Evolutionary conservation across 768 basidiomycete species (phyloP).

Genomic region (Pleurotus ostreatus): DNA sequence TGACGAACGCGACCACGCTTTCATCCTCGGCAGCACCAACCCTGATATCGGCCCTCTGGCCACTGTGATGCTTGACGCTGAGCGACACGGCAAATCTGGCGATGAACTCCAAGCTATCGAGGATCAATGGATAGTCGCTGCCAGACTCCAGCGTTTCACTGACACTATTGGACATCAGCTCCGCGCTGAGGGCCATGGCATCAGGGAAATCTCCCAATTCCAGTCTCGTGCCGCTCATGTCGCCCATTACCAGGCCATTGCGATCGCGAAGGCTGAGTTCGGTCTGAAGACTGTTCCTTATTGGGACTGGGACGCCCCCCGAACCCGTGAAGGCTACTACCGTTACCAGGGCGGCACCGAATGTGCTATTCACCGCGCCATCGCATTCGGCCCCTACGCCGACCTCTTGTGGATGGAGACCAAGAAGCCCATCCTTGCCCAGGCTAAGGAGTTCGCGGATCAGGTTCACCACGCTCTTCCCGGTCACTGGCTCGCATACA

Average conservation of each 20-base stretch:
- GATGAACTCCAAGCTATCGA: conserved; percentile 82
- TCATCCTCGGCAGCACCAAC: conserved; percentile 93
- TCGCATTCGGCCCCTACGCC: conserved; percentile 92
- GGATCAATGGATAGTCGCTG: conserved; percentile 79
- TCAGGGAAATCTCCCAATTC: conserved; percentile 57
- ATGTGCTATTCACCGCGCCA: conserved; percentile 87
- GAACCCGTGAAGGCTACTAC: conserved; percentile 96
- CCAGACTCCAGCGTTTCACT: conserved; percentile 78
- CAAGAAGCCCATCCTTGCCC: conserved; percentile 85
- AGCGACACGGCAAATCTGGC: conserved; percentile 75
- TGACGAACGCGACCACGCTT: conserved; percentile 94
- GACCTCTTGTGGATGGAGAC: conserved; percentile 97
- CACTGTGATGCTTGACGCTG: conserved; percentile 79
- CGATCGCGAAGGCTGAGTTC: conserved; percentile 76
- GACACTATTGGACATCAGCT: conserved; percentile 66
- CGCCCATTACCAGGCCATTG: conserved; percentile 66
- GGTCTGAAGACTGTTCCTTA: conserved; percentile 70
- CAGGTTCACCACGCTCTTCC: conserved; percentile 84
- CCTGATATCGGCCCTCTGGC: conserved; percentile 65
- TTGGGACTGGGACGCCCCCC: conserved; percentile 94
- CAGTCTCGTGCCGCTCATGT: conserved; percentile 55
- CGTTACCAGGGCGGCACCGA: conserved; percentile 96
- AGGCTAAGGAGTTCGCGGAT: conserved; percentile 88
- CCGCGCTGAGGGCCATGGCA: conserved; percentile 49
- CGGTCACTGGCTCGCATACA: conserved; percentile 95